Conservation (phyloP, 2,329 filamentous ascomycete species). For the Trichoderma atrobrunneum region DNA sequence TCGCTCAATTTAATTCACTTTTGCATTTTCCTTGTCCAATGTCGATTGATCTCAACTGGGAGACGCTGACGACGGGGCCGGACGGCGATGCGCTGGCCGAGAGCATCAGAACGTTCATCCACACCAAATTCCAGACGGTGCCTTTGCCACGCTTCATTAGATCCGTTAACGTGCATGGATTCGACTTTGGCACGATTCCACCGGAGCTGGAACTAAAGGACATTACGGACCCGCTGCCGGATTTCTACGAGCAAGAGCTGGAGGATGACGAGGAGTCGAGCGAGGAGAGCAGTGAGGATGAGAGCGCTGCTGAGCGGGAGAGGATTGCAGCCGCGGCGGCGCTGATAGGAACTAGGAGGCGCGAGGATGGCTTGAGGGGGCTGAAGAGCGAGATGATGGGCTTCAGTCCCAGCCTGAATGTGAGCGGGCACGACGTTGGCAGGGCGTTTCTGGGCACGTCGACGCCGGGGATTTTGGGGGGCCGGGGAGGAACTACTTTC, state of each 20-base stretch:
- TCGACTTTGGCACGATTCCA: slow-evolving; percentile 81
- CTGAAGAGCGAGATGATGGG: slow-evolving; percentile 31
- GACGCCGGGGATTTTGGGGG: slow-evolving; percentile 68
- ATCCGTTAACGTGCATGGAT: slow-evolving; percentile 89
- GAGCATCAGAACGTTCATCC: slow-evolving; percentile 86
- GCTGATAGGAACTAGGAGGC: slow-evolving; percentile 5
- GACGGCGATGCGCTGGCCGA: slow-evolving; percentile 84
- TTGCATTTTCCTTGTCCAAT: slow-evolving; percentile 46
- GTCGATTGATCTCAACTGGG: slow-evolving; percentile 98
- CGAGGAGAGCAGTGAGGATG: slow-evolving; percentile 35
- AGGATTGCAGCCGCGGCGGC: slow-evolving; percentile 20
- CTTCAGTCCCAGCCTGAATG: not conserved
- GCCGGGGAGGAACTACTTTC: slow-evolving; percentile 79
- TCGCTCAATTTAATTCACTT: not conserved
- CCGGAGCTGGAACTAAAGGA: slow-evolving; percentile 92
- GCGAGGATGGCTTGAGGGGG: slow-evolving; percentile 29
- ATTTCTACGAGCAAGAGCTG: slow-evolving; percentile 87
- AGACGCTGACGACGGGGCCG: slow-evolving; percentile 81
- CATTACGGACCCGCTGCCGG: slow-evolving; percentile 89
- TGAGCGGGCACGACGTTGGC: slow-evolving; percentile 43
- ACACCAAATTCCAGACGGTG: slow-evolving; percentile 92
- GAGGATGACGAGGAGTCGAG: slow-evolving; percentile 49
- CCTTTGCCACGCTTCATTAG: slow-evolving; percentile 93
- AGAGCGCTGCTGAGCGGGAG: slow-evolving; percentile 24
- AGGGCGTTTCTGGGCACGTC: slow-evolving; percentile 58